Base-by-base conservation (phyloP, 176 grass and related monocot genomes). In the Carex kokanica region DNA sequence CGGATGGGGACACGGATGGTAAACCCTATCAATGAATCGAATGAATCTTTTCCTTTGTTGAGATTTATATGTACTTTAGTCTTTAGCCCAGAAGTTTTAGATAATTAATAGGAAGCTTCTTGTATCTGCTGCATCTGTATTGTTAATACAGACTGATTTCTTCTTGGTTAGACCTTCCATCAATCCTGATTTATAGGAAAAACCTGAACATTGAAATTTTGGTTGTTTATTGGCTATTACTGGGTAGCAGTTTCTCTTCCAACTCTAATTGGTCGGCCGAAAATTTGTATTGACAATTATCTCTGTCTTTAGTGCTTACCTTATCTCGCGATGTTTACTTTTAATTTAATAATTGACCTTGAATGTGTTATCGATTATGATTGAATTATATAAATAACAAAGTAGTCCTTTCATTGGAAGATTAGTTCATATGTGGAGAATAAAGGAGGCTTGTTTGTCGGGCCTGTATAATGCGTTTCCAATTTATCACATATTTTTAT, bases 341-440 rank as follows among this genome's bases (percentile, higher is more conserved):
- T 56, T 78, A 7, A 21, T 74, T 29, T 21, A 27, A 74, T 77
- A 2, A 29, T 29, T 31, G 6, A 2, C 23, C 23, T 55, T 29
- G 11, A 2, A 17, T 31, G 47, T 9, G 24, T 56, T 75, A 54
- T 55, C 0, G 17, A 32, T 9, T 55, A 15, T 32, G 15, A 78
- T 31, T 5, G 32, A 51, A 29, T 52, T 18, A 82, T 21, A 52
- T 64, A 82, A 82, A 49, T 52, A 49, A 53, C 2, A 12, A 67
- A 68, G 6, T 64, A 54, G 23, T 52, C 0, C 80, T 82, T 66
- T 32, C 40, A 54, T 67, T 62, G 40, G 36, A 45, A 45, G 58
- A 43, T 82, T 64, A 80, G 40, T 64, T 80, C 51, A 52, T 66
- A 61, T 51, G 54, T 52, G 60, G 60, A 82, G 80, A 67, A 82